These are phyloP conservation scores for Rickenella mellea DNA, from an alignment of 768 basidiomycete species.

Conservation along the genomic window DNA sequence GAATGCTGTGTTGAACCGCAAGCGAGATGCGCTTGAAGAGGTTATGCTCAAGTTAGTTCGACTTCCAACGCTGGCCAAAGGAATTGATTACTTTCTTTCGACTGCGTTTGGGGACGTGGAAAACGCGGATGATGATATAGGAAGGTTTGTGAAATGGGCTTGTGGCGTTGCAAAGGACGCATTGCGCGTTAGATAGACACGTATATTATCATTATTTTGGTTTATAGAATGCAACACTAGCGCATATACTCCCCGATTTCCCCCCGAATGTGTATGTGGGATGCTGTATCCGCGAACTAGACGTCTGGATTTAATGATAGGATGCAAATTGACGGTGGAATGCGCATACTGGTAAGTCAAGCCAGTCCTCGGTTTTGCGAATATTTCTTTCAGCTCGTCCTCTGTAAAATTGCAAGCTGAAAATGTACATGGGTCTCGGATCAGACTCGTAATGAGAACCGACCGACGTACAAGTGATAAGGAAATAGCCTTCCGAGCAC, in stretches of 20 bases:
- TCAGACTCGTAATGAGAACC: neutral
- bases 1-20: constrained; percentile 33
- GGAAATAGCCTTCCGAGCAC: constrained; percentile 57
- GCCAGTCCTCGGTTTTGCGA: constrained; percentile 36
- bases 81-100: constrained; percentile 64
- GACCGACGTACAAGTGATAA: constrained; percentile 76
- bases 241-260: constrained; percentile 57
- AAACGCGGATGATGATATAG: constrained; percentile 24
- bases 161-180: constrained; percentile 59
- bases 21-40: constrained; percentile 59
- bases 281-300: constrained; percentile 65
- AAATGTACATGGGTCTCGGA: neutral
- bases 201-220: constrained; percentile 1
- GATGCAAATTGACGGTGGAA: neutral
- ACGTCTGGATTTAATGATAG: neutral
- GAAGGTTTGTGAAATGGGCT: constrained; percentile 56
- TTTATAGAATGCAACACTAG: constrained; percentile 65
- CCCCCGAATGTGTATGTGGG: constrained; percentile 72
- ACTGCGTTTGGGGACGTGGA: constrained; percentile 28
- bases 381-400: constrained; percentile 52
- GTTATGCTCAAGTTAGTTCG: constrained; percentile 69
- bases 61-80: constrained; percentile 59
- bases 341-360: constrained; percentile 56
- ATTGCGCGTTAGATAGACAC: constrained; percentile 48
- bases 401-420: constrained; percentile 82